Conservation (phyloP, 176 grass and related monocot species). For the Alopecurus myosuroides region DNA sequence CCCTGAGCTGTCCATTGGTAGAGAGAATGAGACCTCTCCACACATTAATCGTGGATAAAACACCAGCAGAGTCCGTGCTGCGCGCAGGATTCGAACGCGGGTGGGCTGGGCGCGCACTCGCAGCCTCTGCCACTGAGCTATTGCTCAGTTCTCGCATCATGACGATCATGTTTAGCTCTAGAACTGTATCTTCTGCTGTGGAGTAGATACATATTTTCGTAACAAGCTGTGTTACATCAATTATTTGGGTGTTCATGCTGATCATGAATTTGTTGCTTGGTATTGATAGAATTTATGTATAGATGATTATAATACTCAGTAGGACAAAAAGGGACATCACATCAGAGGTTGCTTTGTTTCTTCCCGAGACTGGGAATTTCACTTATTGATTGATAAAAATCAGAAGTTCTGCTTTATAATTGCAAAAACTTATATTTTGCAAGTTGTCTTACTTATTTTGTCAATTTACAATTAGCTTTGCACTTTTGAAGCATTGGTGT, state of each 20-base stretch:
- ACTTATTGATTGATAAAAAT: neutral
- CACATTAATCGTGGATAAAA: no score
- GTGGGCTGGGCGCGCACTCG: no score
- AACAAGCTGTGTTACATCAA: neutral
- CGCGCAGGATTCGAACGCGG: no score
- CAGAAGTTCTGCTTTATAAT: neutral
- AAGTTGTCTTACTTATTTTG: constrained; percentile 1
- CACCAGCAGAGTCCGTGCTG: no score
- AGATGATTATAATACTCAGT: neutral
- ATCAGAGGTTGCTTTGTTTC: neutral
- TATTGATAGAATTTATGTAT: neutral
- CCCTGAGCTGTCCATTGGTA: no score
- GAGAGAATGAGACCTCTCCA: no score
- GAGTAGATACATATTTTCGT: neutral
- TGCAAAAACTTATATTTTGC: neutral
- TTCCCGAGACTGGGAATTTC: neutral
- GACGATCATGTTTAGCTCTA: neutral
- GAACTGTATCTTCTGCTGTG: neutral
- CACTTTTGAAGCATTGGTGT: constrained; percentile 4
- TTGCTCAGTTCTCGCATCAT: no score
- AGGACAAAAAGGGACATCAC: neutral
- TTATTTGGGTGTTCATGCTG: neutral
- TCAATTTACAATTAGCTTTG: neutral
- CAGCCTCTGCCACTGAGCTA: no score
- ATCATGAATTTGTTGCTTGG: neutral